Base-by-base conservation (phyloP, 1,139 yeast genomes). In the Kurtzmaniella quercitrusa region DNA sequence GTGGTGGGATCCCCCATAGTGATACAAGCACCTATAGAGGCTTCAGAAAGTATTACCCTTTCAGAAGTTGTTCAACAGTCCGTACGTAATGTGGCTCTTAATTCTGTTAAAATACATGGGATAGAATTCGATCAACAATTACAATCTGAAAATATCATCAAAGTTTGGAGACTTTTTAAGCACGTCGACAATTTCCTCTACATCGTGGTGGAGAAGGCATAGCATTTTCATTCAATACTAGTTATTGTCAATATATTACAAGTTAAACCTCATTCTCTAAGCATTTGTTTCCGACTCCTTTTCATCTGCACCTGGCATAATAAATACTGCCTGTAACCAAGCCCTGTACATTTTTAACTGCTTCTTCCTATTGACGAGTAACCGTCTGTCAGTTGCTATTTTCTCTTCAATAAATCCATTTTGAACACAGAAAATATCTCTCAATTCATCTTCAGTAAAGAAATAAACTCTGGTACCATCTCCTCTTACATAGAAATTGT, bases 381-480 rank as follows among this genome's bases (percentile, higher is more conserved):
- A 71, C 53, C 98, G 71, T 60, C 97, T 77, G 66, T 93, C 98
- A 1, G 96, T 84, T 1, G 89, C 97, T 37, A 93, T 84, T 61
- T 79, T 86, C 30, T 71, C 76, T 50, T 87, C 91, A 15, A 60
- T 63, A 56, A 93, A 88, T 0, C 74, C 76, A 15, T 32, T 33
- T 9, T 21, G 33, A n/a, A 60, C 59, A 33, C 87, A 78, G 61
- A 93, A 93, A 8, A 91, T 87, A 36, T 77, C 70, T 48, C 87
- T 73, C 46, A 91, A 66, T 63, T 93, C 97, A 45, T 91, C 95
- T 59, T 91, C 98, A 1, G 96, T 88, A 68, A 93, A 93, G 66
- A 93, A 93, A 62, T 93, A 93, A 11, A 94, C 98, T 53, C 98
- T 74, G 1, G 99, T 93, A 41, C 98, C 98, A 59, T 93, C 99